Base-by-base conservation (phyloP, 2,329 filamentous ascomycete species). In the Beauveria sp. region DNA sequence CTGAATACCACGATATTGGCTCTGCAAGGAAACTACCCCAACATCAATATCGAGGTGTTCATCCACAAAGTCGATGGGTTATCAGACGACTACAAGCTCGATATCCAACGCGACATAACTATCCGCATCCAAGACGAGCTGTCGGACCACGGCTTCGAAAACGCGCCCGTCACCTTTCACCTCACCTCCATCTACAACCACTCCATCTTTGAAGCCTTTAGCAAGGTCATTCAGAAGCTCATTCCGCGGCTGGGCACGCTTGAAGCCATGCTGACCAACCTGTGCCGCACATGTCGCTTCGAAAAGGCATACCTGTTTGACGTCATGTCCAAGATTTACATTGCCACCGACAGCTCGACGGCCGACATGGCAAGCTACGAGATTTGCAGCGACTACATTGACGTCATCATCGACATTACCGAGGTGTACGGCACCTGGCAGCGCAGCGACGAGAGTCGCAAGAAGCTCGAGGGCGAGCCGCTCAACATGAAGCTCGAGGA, bases 1-100 rank as follows among this genome's bases (percentile, higher is more conserved):
- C 84, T 99, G 30, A 96, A 96, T 74, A 81, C 86, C 60, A 96
- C 93, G 8, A 96, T 98, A 65, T 80, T 97, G 62, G 90, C 91
- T 66, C 85, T 99, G 1, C 91, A 96, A 71, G 86, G 91, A 66
- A 86, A 86, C 63, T 97, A 96, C 71, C 93, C 93, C 2, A 88
- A 91, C 71, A 95, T 98, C 76, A 96, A 97, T 74, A 90, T 99
- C 66, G 93, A 98, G 72, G 93, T 99, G 56, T 98, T 99, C 75
- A 96, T 99, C 68, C 95, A 99, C 82, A 99, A 99, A 74, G 93
- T 97, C 40, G 95, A 99, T 72, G 93, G 93, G n/a, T 81, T 99
- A 18, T 95, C 91, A 30, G 95, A 98, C 67, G 95, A 99, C 74
- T 98, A 95, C 79, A 93, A 95, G 71, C 86, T 93, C 62, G 95